These are phyloP conservation scores for Penicillium corylophilum DNA, from an alignment of 2,329 filamentous ascomycete genomes.

Conservation along the genomic window DNA sequence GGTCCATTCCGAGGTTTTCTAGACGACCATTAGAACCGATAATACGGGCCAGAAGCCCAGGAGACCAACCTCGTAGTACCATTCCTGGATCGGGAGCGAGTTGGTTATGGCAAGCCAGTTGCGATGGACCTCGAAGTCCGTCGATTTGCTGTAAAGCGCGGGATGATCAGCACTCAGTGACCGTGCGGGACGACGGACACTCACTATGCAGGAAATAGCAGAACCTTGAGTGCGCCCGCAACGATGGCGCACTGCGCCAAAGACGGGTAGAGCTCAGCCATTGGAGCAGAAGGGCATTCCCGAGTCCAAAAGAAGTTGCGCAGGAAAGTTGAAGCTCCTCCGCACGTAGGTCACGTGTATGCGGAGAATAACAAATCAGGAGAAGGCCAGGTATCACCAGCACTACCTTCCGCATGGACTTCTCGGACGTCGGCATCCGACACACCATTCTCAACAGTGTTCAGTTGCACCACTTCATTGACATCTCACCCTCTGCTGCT, in stretches of 20 bases:
- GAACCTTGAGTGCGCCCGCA: slow-evolving; percentile 19
- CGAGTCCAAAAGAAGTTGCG: slow-evolving; percentile 13
- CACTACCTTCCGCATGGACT: slow-evolving; percentile 35
- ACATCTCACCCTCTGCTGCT: slow-evolving; percentile 51
- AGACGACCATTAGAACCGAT: slow-evolving; percentile 27
- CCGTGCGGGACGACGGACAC: slow-evolving; percentile 1
- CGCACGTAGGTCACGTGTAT: slow-evolving; percentile 16
- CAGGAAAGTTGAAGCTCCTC: slow-evolving; percentile 18
- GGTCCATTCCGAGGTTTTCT: slow-evolving; percentile 97
- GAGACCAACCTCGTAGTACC: slow-evolving; percentile 78
- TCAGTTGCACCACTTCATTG: slow-evolving; percentile 52
- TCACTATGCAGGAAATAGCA: slow-evolving; percentile 23
- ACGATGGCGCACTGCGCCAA: slow-evolving; percentile 21
- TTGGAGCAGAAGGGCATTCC: slow-evolving; percentile 40
- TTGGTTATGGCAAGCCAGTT: slow-evolving; percentile 98
- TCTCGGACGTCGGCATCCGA: slow-evolving; percentile 45
- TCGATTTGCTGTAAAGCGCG: slow-evolving; percentile 73
- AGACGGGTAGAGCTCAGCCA: slow-evolving; percentile 81
- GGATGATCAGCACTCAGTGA: background rate
- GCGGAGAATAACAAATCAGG: slow-evolving; percentile 25
- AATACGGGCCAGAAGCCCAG: background rate
- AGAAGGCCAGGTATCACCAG: slow-evolving; percentile 28
- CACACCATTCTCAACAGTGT: slow-evolving; percentile 46
- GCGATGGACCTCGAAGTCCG: slow-evolving; percentile 97
- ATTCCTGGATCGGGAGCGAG: slow-evolving; percentile 79